Conservation (phyloP, 176 grass and related monocot species). For the Melocanna baccifera region DNA sequence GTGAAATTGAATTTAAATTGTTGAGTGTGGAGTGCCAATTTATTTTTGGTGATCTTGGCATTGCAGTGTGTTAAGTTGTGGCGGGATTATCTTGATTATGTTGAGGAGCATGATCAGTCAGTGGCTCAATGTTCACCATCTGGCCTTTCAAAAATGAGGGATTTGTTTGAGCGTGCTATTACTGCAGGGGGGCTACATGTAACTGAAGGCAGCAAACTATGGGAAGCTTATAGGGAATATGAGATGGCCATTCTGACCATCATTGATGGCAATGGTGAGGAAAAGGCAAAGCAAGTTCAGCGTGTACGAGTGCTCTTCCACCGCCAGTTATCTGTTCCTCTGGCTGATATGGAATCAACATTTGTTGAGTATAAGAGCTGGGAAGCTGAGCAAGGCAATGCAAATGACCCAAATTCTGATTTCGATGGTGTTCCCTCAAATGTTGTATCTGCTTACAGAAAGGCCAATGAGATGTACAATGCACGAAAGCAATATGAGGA, state of each 20-base stretch:
- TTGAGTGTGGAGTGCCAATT: slow-evolving; percentile 3
- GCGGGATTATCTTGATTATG: slow-evolving; percentile 79
- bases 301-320: slow-evolving; percentile 66
- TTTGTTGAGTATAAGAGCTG: slow-evolving; percentile 81
- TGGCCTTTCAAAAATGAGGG: slow-evolving; percentile 82
- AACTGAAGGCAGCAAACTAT: slow-evolving; percentile 71
- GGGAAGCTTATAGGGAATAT: slow-evolving; percentile 91
- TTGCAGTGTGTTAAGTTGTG: slow-evolving; percentile 78
- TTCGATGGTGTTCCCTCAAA: slow-evolving; percentile 77
- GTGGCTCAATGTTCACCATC: slow-evolving; percentile 60
- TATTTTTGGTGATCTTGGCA: slow-evolving; percentile 23
- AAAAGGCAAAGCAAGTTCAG: slow-evolving; percentile 76
- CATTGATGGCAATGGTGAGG: slow-evolving; percentile 53
- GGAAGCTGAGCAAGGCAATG: slow-evolving; percentile 85
- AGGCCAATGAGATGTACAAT: slow-evolving; percentile 75
- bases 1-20: not conserved
- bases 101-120: slow-evolving; percentile 75
- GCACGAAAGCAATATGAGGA: slow-evolving; percentile 79
- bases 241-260: slow-evolving; percentile 83
- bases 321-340: slow-evolving; percentile 86
- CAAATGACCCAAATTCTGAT: slow-evolving; percentile 54
- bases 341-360: slow-evolving; percentile 63
- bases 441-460: slow-evolving; percentile 59
- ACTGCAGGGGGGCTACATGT: slow-evolving; percentile 75
- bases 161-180: slow-evolving; percentile 82